Percentiles rank a stretch among this genome's conserved stretches.
Conservation (phyloP, 1,139 yeast species). For the Debaryomyces sp. region DNA sequence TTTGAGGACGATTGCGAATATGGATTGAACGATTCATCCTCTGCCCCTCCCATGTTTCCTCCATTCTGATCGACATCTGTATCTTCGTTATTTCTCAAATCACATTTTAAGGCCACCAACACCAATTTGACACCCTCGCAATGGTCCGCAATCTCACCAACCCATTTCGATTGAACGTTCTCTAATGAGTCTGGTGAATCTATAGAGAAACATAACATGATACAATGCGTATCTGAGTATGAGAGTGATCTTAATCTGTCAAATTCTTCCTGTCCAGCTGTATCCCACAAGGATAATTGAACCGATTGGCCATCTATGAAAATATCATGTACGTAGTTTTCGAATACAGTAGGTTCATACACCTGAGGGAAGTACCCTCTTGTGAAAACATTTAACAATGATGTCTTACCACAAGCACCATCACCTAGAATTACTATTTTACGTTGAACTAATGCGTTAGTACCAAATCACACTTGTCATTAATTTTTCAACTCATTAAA, state of each 20-base stretch:
- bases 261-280: slow-evolving; percentile 99
- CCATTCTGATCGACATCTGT: slow-evolving; percentile 29
- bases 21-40: slow-evolving; percentile 43
- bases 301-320: slow-evolving; percentile 94
- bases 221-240: slow-evolving; percentile 94
- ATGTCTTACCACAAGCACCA: slow-evolving; percentile 72
- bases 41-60: slow-evolving; percentile 33
- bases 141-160: slow-evolving; percentile 93
- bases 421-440: slow-evolving; percentile 96
- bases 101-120: slow-evolving; percentile 92
- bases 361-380: slow-evolving; percentile 98
- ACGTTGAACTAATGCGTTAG: slow-evolving; percentile 57
- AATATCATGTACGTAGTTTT: slow-evolving; percentile 95
- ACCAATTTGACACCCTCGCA: slow-evolving; percentile 96
- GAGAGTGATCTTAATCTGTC: slow-evolving; percentile 88
- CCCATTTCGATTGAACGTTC: slow-evolving; percentile 94
- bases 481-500: neutral
- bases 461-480: neutral
- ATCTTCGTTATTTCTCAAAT: slow-evolving; percentile 62
- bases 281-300: slow-evolving; percentile 94
- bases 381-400: slow-evolving; percentile 86
- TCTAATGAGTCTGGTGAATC: slow-evolving; percentile 94
- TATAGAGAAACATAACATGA: slow-evolving; percentile 93
- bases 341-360: slow-evolving; percentile 97
- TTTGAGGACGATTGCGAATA: slow-evolving; percentile 27